These are phyloP conservation scores for Hypoxylon fuscum DNA, from an alignment of 495 filamentous ascomycete species.

Conservation along the genomic window DNA sequence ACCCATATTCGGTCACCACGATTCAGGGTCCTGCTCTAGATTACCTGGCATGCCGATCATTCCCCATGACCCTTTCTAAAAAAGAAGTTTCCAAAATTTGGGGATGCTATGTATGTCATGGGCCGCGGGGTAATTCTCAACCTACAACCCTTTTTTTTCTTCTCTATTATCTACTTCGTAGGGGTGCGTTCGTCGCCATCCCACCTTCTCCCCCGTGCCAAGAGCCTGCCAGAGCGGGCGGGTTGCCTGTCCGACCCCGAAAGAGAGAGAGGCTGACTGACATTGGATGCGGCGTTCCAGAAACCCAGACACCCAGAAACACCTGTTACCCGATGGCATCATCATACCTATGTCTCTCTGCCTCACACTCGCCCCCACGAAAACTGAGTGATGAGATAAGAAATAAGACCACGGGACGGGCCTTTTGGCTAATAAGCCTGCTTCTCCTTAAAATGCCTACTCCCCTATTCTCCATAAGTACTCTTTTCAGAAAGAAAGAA, in stretches of 20 bases:
- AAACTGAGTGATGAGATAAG: slow-evolving; percentile 33
- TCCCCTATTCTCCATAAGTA: too few species aligned
- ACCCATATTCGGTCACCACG: slow-evolving; percentile 28
- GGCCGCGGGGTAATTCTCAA: slow-evolving; percentile 8
- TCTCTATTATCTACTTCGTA: too few species aligned
- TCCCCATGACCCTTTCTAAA: not conserved
- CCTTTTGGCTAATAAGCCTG: slow-evolving; percentile 27
- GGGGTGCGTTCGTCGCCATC: slow-evolving; percentile 6
- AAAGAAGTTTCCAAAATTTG: not conserved
- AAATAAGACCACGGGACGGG: slow-evolving; percentile 26
- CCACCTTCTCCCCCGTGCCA: slow-evolving; percentile 31
- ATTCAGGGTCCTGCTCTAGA: slow-evolving; percentile 33
- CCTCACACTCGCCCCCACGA: slow-evolving; percentile 24
- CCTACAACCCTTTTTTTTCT: not conserved
- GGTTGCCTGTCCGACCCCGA: slow-evolving; percentile 3
- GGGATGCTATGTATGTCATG: too few species aligned
- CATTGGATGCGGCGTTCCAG: slow-evolving; percentile 17
- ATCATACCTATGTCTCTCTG: not conserved
- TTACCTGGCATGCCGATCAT: slow-evolving; percentile 13
- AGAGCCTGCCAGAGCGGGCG: slow-evolving; percentile 22
- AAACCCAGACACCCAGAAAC: slow-evolving; percentile 8
- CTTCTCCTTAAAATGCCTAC: not conserved
- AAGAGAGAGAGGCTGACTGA: slow-evolving; percentile 8
- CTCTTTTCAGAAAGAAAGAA: not conserved
- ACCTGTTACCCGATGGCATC: slow-evolving; percentile 34